Conservation (phyloP, 192 early-diverging fungal species). For the Coemansia sp. region DNA sequence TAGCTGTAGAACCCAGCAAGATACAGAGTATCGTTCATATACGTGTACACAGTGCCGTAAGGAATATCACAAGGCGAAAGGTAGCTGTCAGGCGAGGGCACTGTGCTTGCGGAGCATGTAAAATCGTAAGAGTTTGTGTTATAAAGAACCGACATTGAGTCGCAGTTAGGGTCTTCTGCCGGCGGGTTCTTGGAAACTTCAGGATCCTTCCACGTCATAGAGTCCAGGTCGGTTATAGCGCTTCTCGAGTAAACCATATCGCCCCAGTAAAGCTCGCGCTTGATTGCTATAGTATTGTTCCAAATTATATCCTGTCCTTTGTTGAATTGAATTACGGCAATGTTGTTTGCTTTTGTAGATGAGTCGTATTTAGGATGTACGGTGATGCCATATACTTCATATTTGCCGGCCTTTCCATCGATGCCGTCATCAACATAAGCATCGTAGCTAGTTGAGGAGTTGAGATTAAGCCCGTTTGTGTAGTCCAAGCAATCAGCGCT, state of each 20-base stretch:
- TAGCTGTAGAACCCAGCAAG: conserved; percentile 33
- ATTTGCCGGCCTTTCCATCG: neutral
- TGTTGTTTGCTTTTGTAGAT: conserved; percentile 29
- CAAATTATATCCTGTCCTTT: neutral
- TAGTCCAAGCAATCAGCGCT: conserved; percentile 36
- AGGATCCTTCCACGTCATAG: conserved; percentile 19
- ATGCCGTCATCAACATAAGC: conserved; percentile 9
- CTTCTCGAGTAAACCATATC: conserved; percentile 15
- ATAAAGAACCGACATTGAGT: conserved; percentile 18
- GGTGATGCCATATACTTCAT: conserved; percentile 6
- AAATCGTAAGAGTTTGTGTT: conserved; percentile 13
- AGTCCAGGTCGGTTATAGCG: conserved; percentile 5
- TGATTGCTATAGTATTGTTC: conserved; percentile 16
- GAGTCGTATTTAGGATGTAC: conserved; percentile 32
- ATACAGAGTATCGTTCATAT: conserved; percentile 6
- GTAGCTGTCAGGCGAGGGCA: neutral
- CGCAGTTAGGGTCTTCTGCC: neutral
- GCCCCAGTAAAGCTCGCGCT: conserved; percentile 1
- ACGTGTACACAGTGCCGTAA: conserved; percentile 15
- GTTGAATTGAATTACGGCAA: conserved; percentile 21
- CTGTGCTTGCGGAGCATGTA: conserved; percentile 5
- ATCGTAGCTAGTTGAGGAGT: conserved; percentile 8
- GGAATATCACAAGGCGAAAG: conserved; percentile 15
- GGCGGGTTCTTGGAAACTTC: neutral
- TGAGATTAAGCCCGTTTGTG: neutral